Evolutionary conservation across 2,329 filamentous ascomycete genomes (phyloP).

Genomic region (Pyrenochaeta sp.): DNA sequence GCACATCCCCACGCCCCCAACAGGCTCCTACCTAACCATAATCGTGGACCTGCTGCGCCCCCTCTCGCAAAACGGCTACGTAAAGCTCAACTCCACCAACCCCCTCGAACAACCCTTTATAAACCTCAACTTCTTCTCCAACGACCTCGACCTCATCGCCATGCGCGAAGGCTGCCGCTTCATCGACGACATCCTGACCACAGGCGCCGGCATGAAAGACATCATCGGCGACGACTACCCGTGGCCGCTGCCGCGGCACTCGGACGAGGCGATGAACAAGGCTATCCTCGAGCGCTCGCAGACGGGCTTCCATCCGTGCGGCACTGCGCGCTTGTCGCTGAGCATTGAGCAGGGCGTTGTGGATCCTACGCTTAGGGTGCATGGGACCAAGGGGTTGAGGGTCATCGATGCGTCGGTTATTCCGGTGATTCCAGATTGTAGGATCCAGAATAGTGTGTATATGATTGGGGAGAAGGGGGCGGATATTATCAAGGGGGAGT

Average conservation of each 20-base stretch:
- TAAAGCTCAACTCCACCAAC: conserved; percentile 65
- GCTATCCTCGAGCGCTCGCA: conserved; percentile 63
- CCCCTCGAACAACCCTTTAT: conserved; percentile 69
- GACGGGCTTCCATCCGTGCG: conserved; percentile 66
- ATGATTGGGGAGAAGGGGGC: conserved; percentile 65
- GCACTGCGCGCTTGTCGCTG: conserved; percentile 62
- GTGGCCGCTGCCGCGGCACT: conserved; percentile 65
- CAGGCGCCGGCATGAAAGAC: conserved; percentile 64
- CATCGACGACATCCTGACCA: conserved; percentile 64
- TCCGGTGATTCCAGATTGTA: conserved; percentile 56
- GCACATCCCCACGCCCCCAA: conserved; percentile 53
- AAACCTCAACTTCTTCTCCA: conserved; percentile 33
- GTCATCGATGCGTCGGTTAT: conserved; percentile 45
- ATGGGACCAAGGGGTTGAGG: conserved; percentile 49
- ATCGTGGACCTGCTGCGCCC: conserved; percentile 62
- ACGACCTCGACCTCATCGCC: conserved; percentile 61
- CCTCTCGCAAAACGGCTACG: conserved; percentile 61
- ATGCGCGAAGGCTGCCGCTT: conserved; percentile 66
- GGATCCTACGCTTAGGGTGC: conserved; percentile 19
- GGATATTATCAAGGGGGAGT: conserved; percentile 56
- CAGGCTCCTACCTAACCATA: conserved; percentile 63
- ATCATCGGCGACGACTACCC: conserved; percentile 64
- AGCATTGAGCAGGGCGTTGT: conserved; percentile 51
- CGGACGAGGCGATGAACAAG: conserved; percentile 64
- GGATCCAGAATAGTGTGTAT: conserved; percentile 59